phyloP scores from a whole-genome alignment of 148 eudicot species.

The Pharnaceum exiguum region DNA sequence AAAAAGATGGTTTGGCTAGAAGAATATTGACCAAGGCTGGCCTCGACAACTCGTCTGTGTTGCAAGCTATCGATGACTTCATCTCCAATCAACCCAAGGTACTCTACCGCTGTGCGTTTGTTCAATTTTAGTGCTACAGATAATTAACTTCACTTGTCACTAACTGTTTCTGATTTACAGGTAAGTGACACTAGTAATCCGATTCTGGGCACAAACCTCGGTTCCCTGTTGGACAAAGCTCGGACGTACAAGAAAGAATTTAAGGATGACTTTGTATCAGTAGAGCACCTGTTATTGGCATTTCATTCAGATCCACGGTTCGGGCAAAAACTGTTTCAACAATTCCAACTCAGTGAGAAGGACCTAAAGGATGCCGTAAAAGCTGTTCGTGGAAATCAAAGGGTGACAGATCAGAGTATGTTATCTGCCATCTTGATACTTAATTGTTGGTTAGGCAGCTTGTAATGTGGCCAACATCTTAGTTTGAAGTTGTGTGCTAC shows the following conservation, averaged over 20 bases:
- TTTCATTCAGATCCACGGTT: conserved; percentile 75
- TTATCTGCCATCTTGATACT: not conserved
- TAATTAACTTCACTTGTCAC: not conserved
- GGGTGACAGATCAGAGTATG: conserved; percentile 96
- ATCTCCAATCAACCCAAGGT: conserved; percentile 94
- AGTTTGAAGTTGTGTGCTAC: not conserved
- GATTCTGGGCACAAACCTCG: conserved; percentile 56
- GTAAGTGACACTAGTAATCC: conserved; percentile 87
- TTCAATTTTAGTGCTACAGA: too few species aligned
- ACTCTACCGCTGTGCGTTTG: too few species aligned
- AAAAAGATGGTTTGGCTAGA: conserved; percentile 92
- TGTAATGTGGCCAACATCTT: not conserved
- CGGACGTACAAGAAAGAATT: conserved; percentile 75
- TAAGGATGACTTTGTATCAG: conserved; percentile 91
- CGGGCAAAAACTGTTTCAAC: conserved; percentile 66
- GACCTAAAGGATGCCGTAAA: conserved; percentile 79
- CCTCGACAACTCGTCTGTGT: conserved; percentile 79
- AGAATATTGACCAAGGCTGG: conserved; percentile 90
- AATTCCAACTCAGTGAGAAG: conserved; percentile 70
- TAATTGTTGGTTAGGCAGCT: not conserved
- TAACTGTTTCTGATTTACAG: conserved; percentile 37
- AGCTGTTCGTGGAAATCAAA: conserved; percentile 90
- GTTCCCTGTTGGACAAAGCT: conserved; percentile 71
- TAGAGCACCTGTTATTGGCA: conserved; percentile 85
- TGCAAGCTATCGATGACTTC: conserved; percentile 80